Evolutionary conservation across 2,329 filamentous ascomycete species (phyloP), one percentile per base, ranked within the genome.

Genomic region (Diatrype stigma): DNA sequence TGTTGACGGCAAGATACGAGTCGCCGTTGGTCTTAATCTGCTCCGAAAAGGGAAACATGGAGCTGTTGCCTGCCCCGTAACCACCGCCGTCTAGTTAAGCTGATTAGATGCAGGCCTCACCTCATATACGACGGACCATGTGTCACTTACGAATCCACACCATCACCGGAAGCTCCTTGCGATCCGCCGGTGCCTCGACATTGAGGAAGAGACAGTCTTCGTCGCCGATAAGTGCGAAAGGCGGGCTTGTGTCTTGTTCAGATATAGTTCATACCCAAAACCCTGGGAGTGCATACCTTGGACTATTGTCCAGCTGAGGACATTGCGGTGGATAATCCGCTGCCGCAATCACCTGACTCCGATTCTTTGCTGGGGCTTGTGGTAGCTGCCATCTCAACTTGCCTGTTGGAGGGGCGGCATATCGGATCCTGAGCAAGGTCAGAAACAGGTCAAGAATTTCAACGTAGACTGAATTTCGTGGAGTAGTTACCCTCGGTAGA

Each of bases 171-270:
- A 63, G 66, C 59, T 28, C 40, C 55, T 65, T 57, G 51, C 50
- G 49, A 52, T 62, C 57, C 11, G 57, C 56, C 2, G 77, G 75
- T 3, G 72, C 70, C 50, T 70, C 67, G 3, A 79, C 69, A 55
- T 78, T 76, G 11, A 79, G 59, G 53, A 75, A 77, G 11, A 73
- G 61, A 52, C 76, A 79, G 51, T 78, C 75, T 56, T 79, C 75
- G 47, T 70, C 61, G 3, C 65, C 68, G 1, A 60, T 59, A 16
- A 61, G 56, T 1, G 58, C 45, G 7, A 34, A n/a, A n/a, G n/a
- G n/a, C n/a, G 30, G 7, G 30, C 14, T 34, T 14, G 7, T 34
- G 30, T 34, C 30, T 14, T 34, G 7, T 14, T 34, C 30, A 14
- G 30, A n/a, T n/a, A 34, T 34, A 7, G 14, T 7, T 14, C 7